Percentiles rank a stretch among this genome's conserved stretches.
Conservation (phyloP, 805 yeast species). For the Brettanomyces anomalus region DNA sequence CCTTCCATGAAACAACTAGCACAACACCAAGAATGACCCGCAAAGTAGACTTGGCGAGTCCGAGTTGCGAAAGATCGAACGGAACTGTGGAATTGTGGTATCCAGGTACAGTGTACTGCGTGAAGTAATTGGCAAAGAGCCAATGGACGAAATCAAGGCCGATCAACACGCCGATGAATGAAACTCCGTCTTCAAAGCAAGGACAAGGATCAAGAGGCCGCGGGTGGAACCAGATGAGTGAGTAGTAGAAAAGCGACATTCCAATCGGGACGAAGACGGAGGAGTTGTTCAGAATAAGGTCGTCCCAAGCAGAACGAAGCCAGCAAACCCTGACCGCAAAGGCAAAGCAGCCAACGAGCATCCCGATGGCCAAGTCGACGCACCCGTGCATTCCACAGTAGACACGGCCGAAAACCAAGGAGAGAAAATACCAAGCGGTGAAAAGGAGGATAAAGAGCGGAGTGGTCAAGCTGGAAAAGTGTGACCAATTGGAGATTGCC, state of each 20-base stretch:
- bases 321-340: constrained; percentile 35
- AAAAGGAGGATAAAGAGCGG: constrained; percentile 8
- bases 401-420: constrained; percentile 70
- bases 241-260: constrained; percentile 30
- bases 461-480: constrained; percentile 3
- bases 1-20: constrained; percentile 65
- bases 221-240: constrained; percentile 60
- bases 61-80: constrained; percentile 32
- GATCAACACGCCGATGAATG: constrained; percentile 78
- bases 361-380: constrained; percentile 63
- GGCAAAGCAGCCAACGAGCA: constrained; percentile 48
- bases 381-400: constrained; percentile 98
- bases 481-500: constrained; percentile 12
- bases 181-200: constrained; percentile 90
- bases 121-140: constrained; percentile 24
- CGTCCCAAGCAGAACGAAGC: constrained; percentile 38
- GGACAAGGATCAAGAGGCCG: constrained; percentile 92
- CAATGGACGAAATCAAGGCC: constrained; percentile 67
- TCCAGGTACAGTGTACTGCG: constrained; percentile 4
- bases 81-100: constrained; percentile 28
- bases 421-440: constrained; percentile 42
- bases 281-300: constrained; percentile 18
- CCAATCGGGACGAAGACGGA: constrained; percentile 26
- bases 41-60: constrained; percentile 30
- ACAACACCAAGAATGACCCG: constrained; percentile 57